A percentile compares a stretch with the other conserved stretches of the same genome.
Conservation (phyloP, 805 yeast species). For the Starmerella vaccinii region DNA sequence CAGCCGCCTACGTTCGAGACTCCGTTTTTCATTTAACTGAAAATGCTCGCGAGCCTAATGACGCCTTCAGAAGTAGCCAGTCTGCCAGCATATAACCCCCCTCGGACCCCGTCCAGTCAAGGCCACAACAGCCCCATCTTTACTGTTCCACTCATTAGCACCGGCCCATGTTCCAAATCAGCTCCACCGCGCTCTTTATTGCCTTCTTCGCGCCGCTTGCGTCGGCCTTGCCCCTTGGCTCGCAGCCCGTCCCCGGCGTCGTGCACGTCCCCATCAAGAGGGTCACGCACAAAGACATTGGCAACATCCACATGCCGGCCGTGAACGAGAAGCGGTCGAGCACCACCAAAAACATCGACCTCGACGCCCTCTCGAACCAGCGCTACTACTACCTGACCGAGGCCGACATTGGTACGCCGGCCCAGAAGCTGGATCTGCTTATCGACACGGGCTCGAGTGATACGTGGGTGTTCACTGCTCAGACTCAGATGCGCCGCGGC, state of each 20-base stretch:
- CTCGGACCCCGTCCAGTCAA: too few species aligned
- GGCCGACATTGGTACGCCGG: constrained; percentile 45
- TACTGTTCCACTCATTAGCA: too few species aligned
- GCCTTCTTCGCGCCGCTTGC: constrained; percentile 8
- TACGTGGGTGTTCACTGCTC: constrained; percentile 48
- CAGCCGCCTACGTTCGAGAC: too few species aligned
- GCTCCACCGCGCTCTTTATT: constrained; percentile 8
- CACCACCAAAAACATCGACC: neutral
- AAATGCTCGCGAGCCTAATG: too few species aligned
- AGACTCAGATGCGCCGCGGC: constrained; percentile 16
- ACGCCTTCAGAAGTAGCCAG: too few species aligned
- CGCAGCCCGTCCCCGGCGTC: constrained; percentile 14
- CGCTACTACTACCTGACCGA: constrained; percentile 31
- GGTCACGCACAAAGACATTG: constrained; percentile 14
- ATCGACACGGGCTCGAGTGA: constrained; percentile 75
- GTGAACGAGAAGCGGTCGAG: constrained; percentile 8
- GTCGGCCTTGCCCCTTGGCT: constrained; percentile 2
- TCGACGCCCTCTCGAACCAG: constrained; percentile 28
- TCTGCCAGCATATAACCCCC: too few species aligned
- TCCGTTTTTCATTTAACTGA: too few species aligned
- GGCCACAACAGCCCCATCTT: too few species aligned
- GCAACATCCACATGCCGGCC: constrained; percentile 13
- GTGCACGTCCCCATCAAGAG: constrained; percentile 11
- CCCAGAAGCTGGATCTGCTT: constrained; percentile 45
- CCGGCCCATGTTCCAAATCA: constrained; percentile 2